phyloP scores from a whole-genome alignment of 2,329 filamentous ascomycete genomes.

The Diaporthe australafricana region DNA sequence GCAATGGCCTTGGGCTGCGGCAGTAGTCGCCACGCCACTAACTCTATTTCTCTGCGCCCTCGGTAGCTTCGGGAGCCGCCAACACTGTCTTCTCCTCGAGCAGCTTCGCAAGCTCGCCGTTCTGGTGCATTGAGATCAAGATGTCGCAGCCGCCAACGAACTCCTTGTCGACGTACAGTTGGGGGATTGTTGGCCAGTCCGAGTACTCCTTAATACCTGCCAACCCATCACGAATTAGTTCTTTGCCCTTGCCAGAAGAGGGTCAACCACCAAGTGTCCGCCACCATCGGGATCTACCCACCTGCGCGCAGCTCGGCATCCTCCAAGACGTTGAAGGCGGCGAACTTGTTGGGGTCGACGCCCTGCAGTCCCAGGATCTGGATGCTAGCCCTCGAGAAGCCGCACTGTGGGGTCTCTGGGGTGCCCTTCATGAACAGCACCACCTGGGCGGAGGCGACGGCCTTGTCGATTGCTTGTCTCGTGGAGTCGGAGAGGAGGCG shows the following conservation, averaged over 20 bases:
- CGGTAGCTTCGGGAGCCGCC: constrained; percentile 61
- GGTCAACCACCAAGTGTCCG: not conserved
- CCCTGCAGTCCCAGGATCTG: constrained; percentile 96
- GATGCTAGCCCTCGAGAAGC: constrained; percentile 94
- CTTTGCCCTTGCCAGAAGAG: not conserved
- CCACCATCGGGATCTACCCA: constrained; percentile 52
- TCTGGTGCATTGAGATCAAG: constrained; percentile 95
- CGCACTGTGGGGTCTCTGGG: constrained; percentile 82
- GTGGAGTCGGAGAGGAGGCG: constrained; percentile 83
- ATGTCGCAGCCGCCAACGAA: constrained; percentile 99
- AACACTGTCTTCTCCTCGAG: constrained; percentile 94
- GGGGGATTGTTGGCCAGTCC: constrained; percentile 98
- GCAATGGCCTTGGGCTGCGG: not conserved
- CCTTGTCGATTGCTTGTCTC: constrained; percentile 87
- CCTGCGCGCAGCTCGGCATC: constrained; percentile 87
- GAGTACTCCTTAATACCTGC: constrained; percentile 98
- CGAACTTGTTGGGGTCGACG: constrained; percentile 94
- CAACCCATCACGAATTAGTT: constrained; percentile 31
- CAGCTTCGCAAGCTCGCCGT: constrained; percentile 90
- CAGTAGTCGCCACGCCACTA: constrained; percentile 34
- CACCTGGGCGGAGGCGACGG: constrained; percentile 87
- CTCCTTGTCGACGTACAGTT: constrained; percentile 94
- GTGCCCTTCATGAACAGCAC: constrained; percentile 97
- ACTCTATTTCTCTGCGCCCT: constrained; percentile 50
- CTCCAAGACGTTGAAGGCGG: constrained; percentile 97